These are phyloP conservation scores for Hyaloscypha finlandica DNA, from an alignment of 495 filamentous ascomycete species.

Conservation along the genomic window DNA sequence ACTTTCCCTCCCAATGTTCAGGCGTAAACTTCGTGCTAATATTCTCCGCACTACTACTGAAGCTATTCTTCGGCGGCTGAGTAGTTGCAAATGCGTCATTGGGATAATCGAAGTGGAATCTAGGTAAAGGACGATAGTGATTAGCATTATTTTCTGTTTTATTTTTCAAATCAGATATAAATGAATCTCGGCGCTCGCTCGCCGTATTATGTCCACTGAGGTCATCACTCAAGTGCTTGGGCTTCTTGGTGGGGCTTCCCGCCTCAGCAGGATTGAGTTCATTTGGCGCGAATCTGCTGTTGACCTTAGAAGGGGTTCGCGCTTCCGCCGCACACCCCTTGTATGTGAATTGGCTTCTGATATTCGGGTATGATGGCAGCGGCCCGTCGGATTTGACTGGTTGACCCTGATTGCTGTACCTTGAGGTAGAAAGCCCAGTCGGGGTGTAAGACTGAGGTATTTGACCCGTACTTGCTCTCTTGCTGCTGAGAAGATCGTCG, in stretches of 20 bases:
- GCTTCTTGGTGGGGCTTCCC: slow-evolving; percentile 25
- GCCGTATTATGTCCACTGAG: too few species aligned
- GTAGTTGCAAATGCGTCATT: slow-evolving; percentile 41
- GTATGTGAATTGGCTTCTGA: background rate
- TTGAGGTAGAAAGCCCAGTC: background rate
- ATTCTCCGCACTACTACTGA: slow-evolving; percentile 64
- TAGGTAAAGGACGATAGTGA: slow-evolving; percentile 30
- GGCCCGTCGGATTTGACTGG: background rate
- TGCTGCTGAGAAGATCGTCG: slow-evolving; percentile 32
- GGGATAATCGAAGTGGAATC: slow-evolving; percentile 50
- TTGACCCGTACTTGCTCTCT: background rate
- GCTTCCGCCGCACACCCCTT: background rate
- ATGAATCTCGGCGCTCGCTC: background rate
- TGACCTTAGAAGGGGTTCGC: background rate
- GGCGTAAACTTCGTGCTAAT: slow-evolving; percentile 76
- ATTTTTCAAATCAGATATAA: background rate
- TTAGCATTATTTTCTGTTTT: slow-evolving; percentile 26
- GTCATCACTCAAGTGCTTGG: slow-evolving; percentile 1
- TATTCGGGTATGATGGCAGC: background rate
- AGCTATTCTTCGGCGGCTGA: slow-evolving; percentile 23
- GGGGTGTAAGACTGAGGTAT: background rate
- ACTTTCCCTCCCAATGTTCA: slow-evolving; percentile 58
- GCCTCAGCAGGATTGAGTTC: slow-evolving; percentile 6
- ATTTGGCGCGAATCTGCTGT: background rate
- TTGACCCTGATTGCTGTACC: background rate